Evolutionary conservation across 2,329 filamentous ascomycete genomes (phyloP).

Genomic region (Trichoderma pleuroti): DNA sequence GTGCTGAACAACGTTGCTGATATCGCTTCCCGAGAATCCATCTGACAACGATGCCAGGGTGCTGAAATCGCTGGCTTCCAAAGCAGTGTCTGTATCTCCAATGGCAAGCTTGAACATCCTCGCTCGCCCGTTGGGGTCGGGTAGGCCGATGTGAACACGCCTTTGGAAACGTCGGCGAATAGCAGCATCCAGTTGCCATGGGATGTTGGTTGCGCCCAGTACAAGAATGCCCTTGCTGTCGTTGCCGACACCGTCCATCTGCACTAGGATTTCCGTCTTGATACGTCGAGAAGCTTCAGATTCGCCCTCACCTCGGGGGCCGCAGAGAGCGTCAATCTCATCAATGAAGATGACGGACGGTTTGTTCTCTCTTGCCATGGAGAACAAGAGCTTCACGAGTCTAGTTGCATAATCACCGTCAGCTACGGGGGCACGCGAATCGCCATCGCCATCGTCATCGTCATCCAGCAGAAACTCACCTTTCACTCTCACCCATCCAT

Average conservation of each 20-base stretch:
- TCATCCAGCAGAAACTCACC: conserved; percentile 48
- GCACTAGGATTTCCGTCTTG: conserved; percentile 96
- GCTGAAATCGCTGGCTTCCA: conserved; percentile 74
- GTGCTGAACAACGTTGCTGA: conserved; percentile 90
- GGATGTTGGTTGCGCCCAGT: conserved; percentile 94
- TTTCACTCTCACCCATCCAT: conserved; percentile 99
- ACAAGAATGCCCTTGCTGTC: conserved; percentile 93
- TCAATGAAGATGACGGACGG: conserved; percentile 99
- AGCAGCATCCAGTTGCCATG: conserved; percentile 95
- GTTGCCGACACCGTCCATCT: conserved; percentile 98
- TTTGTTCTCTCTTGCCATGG: conserved; percentile 96
- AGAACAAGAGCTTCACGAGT: conserved; percentile 93
- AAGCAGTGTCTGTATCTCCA: conserved; percentile 85
- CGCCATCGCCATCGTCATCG: no score
- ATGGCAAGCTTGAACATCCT: conserved; percentile 94
- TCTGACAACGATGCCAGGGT: conserved; percentile 78
- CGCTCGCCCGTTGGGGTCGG: conserved; percentile 80
- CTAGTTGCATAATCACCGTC: conserved; percentile 42
- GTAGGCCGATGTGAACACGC: conserved; percentile 90
- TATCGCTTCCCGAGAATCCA: conserved; percentile 95
- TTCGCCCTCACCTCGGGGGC: conserved; percentile 88
- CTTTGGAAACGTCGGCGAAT: conserved; percentile 95
- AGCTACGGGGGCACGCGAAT: conserved; percentile 18
- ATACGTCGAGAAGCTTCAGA: conserved; percentile 96
- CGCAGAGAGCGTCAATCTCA: conserved; percentile 94